Conservation (phyloP, 1,139 yeast genomes). For the Wickerhamiella infanticola region DNA sequence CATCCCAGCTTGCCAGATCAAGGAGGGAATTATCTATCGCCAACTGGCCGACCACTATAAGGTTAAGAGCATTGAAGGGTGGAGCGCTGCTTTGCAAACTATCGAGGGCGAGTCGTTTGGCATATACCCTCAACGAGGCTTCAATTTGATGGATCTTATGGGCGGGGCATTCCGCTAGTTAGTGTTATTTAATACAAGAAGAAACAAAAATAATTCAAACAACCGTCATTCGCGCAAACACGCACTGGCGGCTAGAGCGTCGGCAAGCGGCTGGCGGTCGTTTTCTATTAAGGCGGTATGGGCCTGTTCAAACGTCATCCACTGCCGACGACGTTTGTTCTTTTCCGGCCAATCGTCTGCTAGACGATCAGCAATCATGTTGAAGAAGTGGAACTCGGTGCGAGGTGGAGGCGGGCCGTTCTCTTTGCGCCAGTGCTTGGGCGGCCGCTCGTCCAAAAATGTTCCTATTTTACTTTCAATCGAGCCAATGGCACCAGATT, state of each 20-base stretch:
- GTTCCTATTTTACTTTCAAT: conserved; percentile 42
- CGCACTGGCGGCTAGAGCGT: conserved; percentile 12
- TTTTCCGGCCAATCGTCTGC: conserved; percentile 64
- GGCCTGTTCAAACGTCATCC: conserved; percentile 70
- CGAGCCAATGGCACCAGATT: conserved; percentile 72
- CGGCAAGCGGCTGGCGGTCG: conserved; percentile 14
- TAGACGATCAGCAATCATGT: conserved; percentile 44
- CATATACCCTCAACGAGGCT: conserved; percentile 39
- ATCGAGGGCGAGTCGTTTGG: conserved; percentile 43
- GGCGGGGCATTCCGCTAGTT: conserved; percentile 44
- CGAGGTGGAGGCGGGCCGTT: conserved; percentile 35
- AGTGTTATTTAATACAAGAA: not conserved
- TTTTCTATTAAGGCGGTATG: conserved; percentile 35
- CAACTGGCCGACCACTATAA: conserved; percentile 43
- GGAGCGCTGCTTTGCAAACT: conserved; percentile 18
- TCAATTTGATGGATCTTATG: conserved; percentile 69
- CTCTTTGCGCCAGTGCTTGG: conserved; percentile 34
- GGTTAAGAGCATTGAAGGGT: conserved; percentile 28
- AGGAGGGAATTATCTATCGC: conserved; percentile 33
- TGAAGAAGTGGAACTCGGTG: conserved; percentile 73
- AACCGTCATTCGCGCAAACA: not conserved
- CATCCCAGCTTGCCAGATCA: conserved; percentile 44
- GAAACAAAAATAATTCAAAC: not conserved
- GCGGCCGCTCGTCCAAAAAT: conserved; percentile 54
- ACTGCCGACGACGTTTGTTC: conserved; percentile 41